Percentiles rank a stretch among this genome's conserved stretches.
These are phyloP conservation scores for Tetragonia tetragonoides DNA, from an alignment of 148 eudicot species.

Conservation along the genomic window DNA sequence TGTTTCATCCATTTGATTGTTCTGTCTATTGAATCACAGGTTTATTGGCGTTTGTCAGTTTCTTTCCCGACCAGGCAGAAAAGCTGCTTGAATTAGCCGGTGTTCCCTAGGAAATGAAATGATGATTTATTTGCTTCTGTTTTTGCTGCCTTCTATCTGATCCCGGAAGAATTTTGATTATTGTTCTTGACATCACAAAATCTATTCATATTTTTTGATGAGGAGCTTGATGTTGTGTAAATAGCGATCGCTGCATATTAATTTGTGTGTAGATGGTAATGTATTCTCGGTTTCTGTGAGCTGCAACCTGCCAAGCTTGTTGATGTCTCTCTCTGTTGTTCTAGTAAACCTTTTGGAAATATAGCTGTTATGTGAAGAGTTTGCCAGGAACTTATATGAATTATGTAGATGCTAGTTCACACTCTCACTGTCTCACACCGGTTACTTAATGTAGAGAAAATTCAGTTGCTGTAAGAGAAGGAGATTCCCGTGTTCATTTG, in stretches of 20 bases:
- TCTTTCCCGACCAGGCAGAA: slow-evolving; percentile 90
- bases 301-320: too few relatives aligned
- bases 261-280: not conserved
- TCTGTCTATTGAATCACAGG: slow-evolving; percentile 34
- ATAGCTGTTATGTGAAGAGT: too few relatives aligned
- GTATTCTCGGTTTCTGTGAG: too few relatives aligned
- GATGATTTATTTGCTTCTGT: not conserved
- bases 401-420: too few relatives aligned
- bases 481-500: too few relatives aligned
- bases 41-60: slow-evolving; percentile 61
- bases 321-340: too few relatives aligned
- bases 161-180: not conserved
- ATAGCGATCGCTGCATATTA: not conserved
- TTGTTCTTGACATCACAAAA: not conserved
- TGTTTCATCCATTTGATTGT: not conserved
- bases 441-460: too few relatives aligned
- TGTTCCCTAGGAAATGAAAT: not conserved
- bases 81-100: slow-evolving; percentile 52
- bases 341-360: too few relatives aligned
- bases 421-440: too few relatives aligned
- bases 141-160: slow-evolving; percentile 4
- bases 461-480: too few relatives aligned
- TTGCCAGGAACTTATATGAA: too few relatives aligned
- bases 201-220: not conserved
- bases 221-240: slow-evolving; percentile 14